Evolutionary conservation across 106 monocot species (phyloP).

Genomic region (Vanilla planifolia): DNA sequence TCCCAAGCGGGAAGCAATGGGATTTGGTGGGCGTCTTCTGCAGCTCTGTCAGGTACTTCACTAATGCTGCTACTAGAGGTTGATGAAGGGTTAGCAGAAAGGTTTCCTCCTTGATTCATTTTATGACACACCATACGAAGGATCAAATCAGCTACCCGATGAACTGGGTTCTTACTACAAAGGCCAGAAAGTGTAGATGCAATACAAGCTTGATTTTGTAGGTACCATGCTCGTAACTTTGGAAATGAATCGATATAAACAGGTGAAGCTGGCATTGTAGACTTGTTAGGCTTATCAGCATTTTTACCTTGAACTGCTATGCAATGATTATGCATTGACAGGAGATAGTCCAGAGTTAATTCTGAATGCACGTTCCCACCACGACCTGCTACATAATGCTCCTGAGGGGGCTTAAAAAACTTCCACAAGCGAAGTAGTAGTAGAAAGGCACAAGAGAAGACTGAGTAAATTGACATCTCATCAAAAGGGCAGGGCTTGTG

Average conservation of each 20-base stretch:
- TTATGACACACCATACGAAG: slow-evolving; percentile 72
- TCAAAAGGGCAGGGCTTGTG: slow-evolving; percentile 37
- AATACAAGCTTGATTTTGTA: slow-evolving; percentile 91
- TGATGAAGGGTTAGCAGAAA: slow-evolving; percentile 34
- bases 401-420: slow-evolving; percentile 82
- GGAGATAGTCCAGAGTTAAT: slow-evolving; percentile 73
- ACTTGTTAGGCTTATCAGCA: slow-evolving; percentile 11
- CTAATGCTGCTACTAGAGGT: slow-evolving; percentile 44
- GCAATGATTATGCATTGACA: slow-evolving; percentile 60
- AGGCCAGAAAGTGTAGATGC: slow-evolving; percentile 75
- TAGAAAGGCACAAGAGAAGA: slow-evolving; percentile 94
- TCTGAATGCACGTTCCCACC: slow-evolving; percentile 54
- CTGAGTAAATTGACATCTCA: slow-evolving; percentile 61
- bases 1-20: slow-evolving; percentile 82
- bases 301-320: slow-evolving; percentile 24
- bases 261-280: slow-evolving; percentile 20
- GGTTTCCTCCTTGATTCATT: slow-evolving; percentile 50
- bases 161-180: slow-evolving; percentile 51
- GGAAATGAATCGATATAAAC: slow-evolving; percentile 89
- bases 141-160: slow-evolving; percentile 78
- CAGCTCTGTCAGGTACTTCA: slow-evolving; percentile 34
- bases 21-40: slow-evolving; percentile 43
- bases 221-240: slow-evolving; percentile 74
- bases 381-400: slow-evolving; percentile 51
- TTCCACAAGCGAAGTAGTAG: slow-evolving; percentile 94